Conservation (phyloP, 2,329 filamentous ascomycete species). For the Trichoderma cornu-damae region DNA sequence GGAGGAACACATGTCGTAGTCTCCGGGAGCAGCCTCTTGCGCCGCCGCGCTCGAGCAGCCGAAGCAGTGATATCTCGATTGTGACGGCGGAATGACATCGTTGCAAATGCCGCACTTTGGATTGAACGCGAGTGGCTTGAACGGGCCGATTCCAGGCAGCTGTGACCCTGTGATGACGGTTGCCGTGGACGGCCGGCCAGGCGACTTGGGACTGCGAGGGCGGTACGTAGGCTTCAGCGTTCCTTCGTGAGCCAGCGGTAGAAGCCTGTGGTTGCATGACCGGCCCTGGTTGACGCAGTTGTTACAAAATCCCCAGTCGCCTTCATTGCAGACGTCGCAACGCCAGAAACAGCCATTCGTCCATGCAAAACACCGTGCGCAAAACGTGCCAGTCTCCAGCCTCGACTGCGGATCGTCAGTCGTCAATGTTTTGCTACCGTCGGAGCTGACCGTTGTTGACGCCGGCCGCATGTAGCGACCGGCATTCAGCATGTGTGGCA, state of each 20-base stretch:
- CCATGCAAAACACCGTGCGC: conserved; percentile 66
- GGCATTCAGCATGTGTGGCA: conserved; percentile 54
- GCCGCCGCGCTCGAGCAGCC: conserved; percentile 55
- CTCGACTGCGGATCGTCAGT: conserved; percentile 62
- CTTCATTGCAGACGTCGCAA: conserved; percentile 80
- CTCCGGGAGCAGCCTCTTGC: conserved; percentile 52
- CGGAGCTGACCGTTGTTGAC: conserved; percentile 45
- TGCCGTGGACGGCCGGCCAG: conserved; percentile 44
- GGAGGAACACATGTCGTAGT: conserved; percentile 76
- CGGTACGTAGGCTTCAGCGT: conserved; percentile 29
- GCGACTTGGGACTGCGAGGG: conserved; percentile 39
- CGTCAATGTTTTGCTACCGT: conserved; percentile 54
- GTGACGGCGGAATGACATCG: conserved; percentile 62
- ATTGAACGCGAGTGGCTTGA: conserved; percentile 64
- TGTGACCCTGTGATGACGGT: conserved; percentile 45
- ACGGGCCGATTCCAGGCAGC: conserved; percentile 46
- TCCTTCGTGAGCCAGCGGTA: conserved; percentile 65
- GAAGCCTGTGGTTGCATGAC: conserved; percentile 74
- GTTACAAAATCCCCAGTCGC: conserved; percentile 93
- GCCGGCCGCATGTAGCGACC: conserved; percentile 52
- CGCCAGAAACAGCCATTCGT: conserved; percentile 87
- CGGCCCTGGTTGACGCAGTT: conserved; percentile 76
- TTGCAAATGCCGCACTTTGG: conserved; percentile 76
- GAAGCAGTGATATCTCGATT: conserved; percentile 74
- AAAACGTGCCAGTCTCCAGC: conserved; percentile 78